These are phyloP conservation scores for Diutina ranongensis DNA, from an alignment of 1,139 yeast species.

Conservation along the genomic window DNA sequence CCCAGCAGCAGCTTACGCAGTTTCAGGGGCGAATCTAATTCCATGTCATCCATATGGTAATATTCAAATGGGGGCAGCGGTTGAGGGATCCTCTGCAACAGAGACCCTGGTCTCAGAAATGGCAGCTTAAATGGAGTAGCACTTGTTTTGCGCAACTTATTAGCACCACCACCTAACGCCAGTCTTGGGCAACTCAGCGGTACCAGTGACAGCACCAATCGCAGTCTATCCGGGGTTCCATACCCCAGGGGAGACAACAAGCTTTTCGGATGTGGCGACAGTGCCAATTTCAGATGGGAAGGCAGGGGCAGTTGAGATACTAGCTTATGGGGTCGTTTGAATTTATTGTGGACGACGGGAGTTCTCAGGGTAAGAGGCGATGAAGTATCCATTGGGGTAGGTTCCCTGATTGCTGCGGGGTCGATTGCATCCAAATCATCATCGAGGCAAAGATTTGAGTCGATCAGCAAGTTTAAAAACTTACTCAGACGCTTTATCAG, in stretches of 20 bases:
- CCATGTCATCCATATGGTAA: conserved; percentile 15
- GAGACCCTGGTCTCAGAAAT: not conserved
- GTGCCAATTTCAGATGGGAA: conserved; percentile 28
- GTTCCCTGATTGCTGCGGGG: conserved; percentile 15
- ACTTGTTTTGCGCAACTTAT: conserved; percentile 4
- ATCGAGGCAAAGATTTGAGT: conserved; percentile 8
- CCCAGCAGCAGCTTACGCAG: not conserved
- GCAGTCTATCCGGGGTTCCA: conserved; percentile 2
- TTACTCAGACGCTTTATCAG: not conserved
- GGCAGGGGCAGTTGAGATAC: conserved; percentile 38
- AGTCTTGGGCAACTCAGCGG: conserved; percentile 4
- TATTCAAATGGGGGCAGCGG: conserved; percentile 13
- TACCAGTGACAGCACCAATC: conserved; percentile 1
- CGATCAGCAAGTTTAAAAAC: not conserved
- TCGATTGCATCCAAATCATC: conserved; percentile 9
- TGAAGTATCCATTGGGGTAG: conserved; percentile 12
- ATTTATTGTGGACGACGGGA: conserved; percentile 19
- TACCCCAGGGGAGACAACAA: not conserved
- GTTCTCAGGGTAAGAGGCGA: conserved; percentile 12
- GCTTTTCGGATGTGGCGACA: conserved; percentile 10
- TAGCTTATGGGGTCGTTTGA: conserved; percentile 36
- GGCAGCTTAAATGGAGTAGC: conserved; percentile 6
- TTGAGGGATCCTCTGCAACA: not conserved
- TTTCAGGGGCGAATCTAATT: conserved; percentile 11
- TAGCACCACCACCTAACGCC: not conserved